phyloP scores from a whole-genome alignment of 2,329 filamentous ascomycete species.

The Chaetomium olivaceum region DNA sequence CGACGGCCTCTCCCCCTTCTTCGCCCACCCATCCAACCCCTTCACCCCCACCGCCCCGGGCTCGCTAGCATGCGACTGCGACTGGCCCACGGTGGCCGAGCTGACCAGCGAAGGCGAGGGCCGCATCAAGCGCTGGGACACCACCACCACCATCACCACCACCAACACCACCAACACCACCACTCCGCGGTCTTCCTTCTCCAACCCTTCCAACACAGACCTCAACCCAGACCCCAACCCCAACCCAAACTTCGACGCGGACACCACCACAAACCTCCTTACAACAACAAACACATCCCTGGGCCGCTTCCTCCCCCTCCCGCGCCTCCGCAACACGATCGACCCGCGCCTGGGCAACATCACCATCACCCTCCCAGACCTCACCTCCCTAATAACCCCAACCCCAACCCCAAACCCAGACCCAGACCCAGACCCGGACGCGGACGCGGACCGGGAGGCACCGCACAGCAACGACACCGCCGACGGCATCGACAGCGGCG shows the following conservation, averaged over 20 bases:
- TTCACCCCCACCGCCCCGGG: background rate
- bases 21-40: background rate
- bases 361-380: no score
- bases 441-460: no score
- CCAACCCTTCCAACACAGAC: background rate
- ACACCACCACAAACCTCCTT: background rate
- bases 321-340: background rate
- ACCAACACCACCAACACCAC: background rate
- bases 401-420: no score
- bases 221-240: background rate
- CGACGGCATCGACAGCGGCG: no score
- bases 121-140: background rate
- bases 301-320: conserved; percentile 11
- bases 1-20: background rate
- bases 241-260: background rate
- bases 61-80: background rate
- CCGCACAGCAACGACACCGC: no score
- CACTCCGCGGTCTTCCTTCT: background rate
- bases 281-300: background rate
- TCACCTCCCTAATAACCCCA: no score
- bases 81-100: conserved; percentile 12
- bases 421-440: no score
- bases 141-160: background rate
- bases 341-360: conserved; percentile 1
- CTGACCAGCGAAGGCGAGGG: conserved; percentile 8